Evolutionary conservation across 2,329 filamentous ascomycete species (phyloP).

Genomic region (Trematosphaeria pertusa): DNA sequence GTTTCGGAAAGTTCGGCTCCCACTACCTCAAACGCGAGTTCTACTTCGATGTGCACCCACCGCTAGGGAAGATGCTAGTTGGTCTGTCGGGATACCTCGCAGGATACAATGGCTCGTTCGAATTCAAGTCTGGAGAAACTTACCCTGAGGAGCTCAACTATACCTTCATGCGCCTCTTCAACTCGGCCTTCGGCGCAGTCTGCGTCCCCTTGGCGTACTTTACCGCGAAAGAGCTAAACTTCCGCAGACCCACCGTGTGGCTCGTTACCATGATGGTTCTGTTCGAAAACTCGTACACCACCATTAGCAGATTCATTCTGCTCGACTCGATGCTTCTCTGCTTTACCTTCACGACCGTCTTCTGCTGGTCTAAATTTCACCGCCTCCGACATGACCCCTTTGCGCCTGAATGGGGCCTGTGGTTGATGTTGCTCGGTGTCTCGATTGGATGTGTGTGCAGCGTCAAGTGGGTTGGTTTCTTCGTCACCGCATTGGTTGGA

Average conservation of each 20-base stretch:
- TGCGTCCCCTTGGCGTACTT: slow-evolving; percentile 95
- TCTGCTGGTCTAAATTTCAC: slow-evolving; percentile 98
- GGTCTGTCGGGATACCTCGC: slow-evolving; percentile 94
- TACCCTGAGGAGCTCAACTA: slow-evolving; percentile 96
- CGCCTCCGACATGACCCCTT: slow-evolving; percentile 85
- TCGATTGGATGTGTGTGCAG: slow-evolving; percentile 98
- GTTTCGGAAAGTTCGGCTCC: slow-evolving; percentile 96
- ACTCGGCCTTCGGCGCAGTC: slow-evolving; percentile 89
- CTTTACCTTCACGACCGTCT: slow-evolving; percentile 96
- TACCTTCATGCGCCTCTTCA: slow-evolving; percentile 98
- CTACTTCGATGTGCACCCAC: slow-evolving; percentile 97
- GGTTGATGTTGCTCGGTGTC: slow-evolving; percentile 90
- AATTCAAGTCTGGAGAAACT: slow-evolving; percentile 97
- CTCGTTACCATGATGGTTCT: slow-evolving; percentile 95
- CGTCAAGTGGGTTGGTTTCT: slow-evolving; percentile 97
- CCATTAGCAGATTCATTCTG: slow-evolving; percentile 97
- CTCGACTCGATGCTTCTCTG: slow-evolving; percentile 98
- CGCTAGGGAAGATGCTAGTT: slow-evolving; percentile 97
- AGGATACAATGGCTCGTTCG: slow-evolving; percentile 98
- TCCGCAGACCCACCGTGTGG: slow-evolving; percentile 89
- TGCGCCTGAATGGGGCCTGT: slow-evolving; percentile 89
- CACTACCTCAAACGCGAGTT: slow-evolving; percentile 99
- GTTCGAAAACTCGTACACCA: slow-evolving; percentile 99
- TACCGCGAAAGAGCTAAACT: slow-evolving; percentile 88
- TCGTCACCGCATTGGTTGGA: slow-evolving; percentile 92